A percentile compares a stretch with the other conserved stretches of the same genome.
phyloP scores from a whole-genome alignment of 2,329 filamentous ascomycete species.

The Ophiostoma montium region DNA sequence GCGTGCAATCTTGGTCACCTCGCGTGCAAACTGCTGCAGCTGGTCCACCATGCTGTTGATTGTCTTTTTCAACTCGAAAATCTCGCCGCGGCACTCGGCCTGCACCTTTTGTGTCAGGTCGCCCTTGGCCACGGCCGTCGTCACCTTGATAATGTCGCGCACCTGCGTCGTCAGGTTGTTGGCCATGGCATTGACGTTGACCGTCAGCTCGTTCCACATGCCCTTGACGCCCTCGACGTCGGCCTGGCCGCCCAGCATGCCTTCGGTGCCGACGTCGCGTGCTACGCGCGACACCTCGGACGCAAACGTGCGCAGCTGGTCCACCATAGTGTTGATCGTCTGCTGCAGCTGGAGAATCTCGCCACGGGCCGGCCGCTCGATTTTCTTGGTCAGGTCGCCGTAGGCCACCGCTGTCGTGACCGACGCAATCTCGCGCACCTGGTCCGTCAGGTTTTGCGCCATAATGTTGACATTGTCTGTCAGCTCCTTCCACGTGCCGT shows the following conservation, averaged over 20 bases:
- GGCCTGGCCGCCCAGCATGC: conserved; percentile 68
- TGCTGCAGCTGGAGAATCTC: conserved; percentile 75
- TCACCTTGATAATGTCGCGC: conserved; percentile 81
- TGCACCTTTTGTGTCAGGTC: conserved; percentile 96
- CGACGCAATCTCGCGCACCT: conserved; percentile 74
- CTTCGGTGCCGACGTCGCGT: conserved; percentile 72
- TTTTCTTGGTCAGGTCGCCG: conserved; percentile 73
- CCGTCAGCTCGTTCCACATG: conserved; percentile 79
- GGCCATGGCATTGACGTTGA: conserved; percentile 80
- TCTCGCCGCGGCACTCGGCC: conserved; percentile 83
- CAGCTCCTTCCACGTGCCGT: conserved; percentile 94
- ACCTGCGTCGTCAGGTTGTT: conserved; percentile 81
- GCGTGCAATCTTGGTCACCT: conserved; percentile 90
- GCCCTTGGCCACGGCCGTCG: conserved; percentile 60
- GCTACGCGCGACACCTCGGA: conserved; percentile 74
- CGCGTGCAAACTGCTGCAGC: conserved; percentile 87
- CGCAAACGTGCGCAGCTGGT: conserved; percentile 70
- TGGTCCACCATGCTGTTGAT: conserved; percentile 99
- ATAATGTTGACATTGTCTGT: conserved; percentile 82
- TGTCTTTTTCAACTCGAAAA: conserved; percentile 86
- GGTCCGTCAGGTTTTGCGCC: conserved; percentile 69
- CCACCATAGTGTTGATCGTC: conserved; percentile 83
- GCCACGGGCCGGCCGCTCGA: conserved; percentile 64
- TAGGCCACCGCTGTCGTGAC: conserved; percentile 75
- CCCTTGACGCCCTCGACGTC: conserved; percentile 73